phyloP scores from a whole-genome alignment of 306 rosid genomes.

The Citrullus colocynthis region DNA sequence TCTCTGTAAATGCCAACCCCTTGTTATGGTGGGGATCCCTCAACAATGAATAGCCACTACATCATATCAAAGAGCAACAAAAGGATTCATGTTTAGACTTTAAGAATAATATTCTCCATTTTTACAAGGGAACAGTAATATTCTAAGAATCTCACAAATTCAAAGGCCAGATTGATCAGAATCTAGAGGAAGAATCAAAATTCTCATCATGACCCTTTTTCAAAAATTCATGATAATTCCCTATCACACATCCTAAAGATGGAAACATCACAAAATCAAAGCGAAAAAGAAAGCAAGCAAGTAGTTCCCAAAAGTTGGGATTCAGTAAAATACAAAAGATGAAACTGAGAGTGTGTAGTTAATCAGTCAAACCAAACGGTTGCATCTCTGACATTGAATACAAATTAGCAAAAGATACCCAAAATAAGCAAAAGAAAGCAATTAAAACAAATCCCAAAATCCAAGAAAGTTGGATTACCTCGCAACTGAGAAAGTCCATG shows the following conservation, averaged over 20 bases:
- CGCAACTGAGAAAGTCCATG: slow-evolving; percentile 89
- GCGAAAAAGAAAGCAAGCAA: background rate
- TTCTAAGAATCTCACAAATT: background rate
- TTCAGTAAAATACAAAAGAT: background rate
- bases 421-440: background rate
- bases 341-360: background rate
- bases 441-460: background rate
- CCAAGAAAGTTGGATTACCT: slow-evolving; percentile 23
- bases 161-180: background rate
- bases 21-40: slow-evolving; percentile 97
- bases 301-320: background rate
- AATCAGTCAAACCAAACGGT: background rate
- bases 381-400: background rate
- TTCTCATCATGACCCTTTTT: background rate
- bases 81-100: background rate
- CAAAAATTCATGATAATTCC: background rate
- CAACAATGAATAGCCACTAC: slow-evolving; percentile 77
- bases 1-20: slow-evolving; percentile 79
- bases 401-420: background rate
- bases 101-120: background rate
- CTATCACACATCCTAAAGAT: background rate
- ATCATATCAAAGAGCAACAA: background rate
- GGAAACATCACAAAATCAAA: background rate
- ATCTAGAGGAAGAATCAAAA: background rate
- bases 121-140: background rate